A percentile compares a stretch with the other conserved stretches of the same genome.
Conservation (phyloP, 2,329 filamentous ascomycete species). For the Penicillium aurantiogriseum region DNA sequence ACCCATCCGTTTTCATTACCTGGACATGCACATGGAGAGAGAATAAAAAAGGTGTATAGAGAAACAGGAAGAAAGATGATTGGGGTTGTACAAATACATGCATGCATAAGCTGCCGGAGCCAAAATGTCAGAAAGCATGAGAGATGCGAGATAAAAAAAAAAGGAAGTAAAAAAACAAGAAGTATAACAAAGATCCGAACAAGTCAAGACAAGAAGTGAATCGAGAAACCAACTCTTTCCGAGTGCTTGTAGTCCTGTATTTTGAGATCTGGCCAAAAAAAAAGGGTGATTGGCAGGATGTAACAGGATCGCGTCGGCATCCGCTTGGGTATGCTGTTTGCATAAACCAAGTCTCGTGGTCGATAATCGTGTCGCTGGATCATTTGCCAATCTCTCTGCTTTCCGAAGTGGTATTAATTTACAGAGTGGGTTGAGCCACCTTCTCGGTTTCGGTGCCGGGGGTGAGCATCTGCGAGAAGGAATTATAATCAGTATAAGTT, state of each 20-base stretch:
- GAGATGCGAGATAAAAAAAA: conserved; percentile 23
- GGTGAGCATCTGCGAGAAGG: conserved; percentile 41
- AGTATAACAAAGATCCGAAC: conserved; percentile 1
- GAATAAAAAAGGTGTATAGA: conserved; percentile 17
- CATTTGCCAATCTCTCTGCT: conserved; percentile 21
- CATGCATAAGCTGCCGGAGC: conserved; percentile 36
- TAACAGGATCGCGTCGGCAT: neutral
- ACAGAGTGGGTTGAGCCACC: conserved; percentile 36
- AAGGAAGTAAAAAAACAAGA: conserved; percentile 10
- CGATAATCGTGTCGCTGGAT: conserved; percentile 12
- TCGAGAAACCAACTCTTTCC: neutral
- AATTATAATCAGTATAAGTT: conserved; percentile 13
- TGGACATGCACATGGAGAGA: conserved; percentile 26
- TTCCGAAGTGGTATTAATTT: conserved; percentile 31
- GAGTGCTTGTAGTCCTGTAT: neutral
- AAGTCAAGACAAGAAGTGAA: neutral
- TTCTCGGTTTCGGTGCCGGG: conserved; percentile 36
- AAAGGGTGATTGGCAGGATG: neutral
- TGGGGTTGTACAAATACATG: conserved; percentile 40
- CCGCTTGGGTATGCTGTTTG: neutral
- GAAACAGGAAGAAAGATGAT: conserved; percentile 23
- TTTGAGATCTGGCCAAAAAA: neutral
- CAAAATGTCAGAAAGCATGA: conserved; percentile 28
- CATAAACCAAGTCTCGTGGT: conserved; percentile 6
- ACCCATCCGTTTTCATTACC: conserved; percentile 27